Evolutionary conservation across 2,329 filamentous ascomycete species (phyloP), one percentile per base, ranked within the genome.

Genomic region (Amylocarpus encephaloides): DNA sequence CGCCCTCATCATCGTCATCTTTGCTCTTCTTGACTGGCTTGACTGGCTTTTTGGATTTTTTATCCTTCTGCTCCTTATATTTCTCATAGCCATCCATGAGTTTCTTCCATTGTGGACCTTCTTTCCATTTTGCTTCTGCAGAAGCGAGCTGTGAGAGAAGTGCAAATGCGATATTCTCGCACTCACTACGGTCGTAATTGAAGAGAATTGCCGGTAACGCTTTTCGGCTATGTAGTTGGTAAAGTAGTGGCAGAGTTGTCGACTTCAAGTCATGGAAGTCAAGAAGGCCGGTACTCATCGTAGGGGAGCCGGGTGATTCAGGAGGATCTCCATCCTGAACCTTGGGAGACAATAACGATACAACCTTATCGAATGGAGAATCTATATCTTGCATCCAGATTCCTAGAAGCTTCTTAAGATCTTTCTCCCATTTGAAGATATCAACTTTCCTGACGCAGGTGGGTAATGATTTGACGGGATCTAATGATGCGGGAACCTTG

Each of bases 181-280:
- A 91, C 29, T 70, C 66, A 1, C 66, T 65, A 43, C 85, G 79
- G 56, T 90, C 83, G 58, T 87, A 92, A 62, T 88, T 87, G 71
- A 92, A 92, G 1, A 90, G 66, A 11, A 92, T 80, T 0, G 83
- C 86, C 0, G 86, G 87, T 1, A 92, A 71, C 0, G 83, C 84
- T 49, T 79, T 76, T 49, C 81, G 77, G 13, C 73, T 70, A 43
- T 87, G 77, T 1, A 90, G 71, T 30, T 81, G 75, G 13, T 70
- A 73, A 0, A 85, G 69, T 29, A 88, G 67, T 1, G 80, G 74
- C 15, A 86, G 67, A 2, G 76, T 80, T 9, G 74, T 77, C 18
- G 62, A 59, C 29, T 66, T 58, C 10, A 75, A 58, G 48, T 67
- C 60, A n/a, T 66, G 53, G 4, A 60, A 49, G 26, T 68, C 54